Conservation (phyloP, 2,329 filamentous ascomycete species). For the Fusarium oxysporum region DNA sequence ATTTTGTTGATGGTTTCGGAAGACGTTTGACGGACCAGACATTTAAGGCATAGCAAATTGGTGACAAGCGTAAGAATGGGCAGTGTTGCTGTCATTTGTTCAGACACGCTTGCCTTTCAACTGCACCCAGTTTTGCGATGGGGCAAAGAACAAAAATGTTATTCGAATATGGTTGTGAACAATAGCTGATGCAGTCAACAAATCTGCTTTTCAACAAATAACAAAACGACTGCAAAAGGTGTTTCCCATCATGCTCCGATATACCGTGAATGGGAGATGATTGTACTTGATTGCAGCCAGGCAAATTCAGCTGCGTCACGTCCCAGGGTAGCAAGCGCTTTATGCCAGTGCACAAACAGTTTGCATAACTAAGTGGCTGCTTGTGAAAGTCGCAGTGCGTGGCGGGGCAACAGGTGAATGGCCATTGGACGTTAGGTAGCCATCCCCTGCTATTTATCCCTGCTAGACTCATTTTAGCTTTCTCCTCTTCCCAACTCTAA, state of each 20-base stretch:
- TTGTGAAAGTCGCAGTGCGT: not conserved
- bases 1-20: accelerated
- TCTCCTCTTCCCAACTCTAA: not conserved
- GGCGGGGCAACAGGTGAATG: not conserved
- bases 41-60: accelerated
- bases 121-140: too few relatives aligned
- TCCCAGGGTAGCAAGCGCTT: not conserved
- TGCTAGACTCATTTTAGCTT: not conserved
- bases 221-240: too few relatives aligned
- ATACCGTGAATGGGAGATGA: too few relatives aligned
- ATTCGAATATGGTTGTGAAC: too few relatives aligned
- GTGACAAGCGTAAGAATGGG: accelerated
- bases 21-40: not conserved
- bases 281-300: too few relatives aligned
- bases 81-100: too few relatives aligned
- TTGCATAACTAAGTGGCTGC: not conserved
- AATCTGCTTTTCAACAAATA: too few relatives aligned
- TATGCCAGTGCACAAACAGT: accelerated
- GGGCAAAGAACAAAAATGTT: too few relatives aligned
- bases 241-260: too few relatives aligned
- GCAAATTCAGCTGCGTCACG: not conserved
- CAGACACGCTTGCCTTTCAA: too few relatives aligned
- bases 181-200: too few relatives aligned
- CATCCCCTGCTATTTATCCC: not conserved
- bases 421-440: not conserved